Conservation (phyloP, 2,329 filamentous ascomycete genomes). For the Claviceps fusiformis region DNA sequence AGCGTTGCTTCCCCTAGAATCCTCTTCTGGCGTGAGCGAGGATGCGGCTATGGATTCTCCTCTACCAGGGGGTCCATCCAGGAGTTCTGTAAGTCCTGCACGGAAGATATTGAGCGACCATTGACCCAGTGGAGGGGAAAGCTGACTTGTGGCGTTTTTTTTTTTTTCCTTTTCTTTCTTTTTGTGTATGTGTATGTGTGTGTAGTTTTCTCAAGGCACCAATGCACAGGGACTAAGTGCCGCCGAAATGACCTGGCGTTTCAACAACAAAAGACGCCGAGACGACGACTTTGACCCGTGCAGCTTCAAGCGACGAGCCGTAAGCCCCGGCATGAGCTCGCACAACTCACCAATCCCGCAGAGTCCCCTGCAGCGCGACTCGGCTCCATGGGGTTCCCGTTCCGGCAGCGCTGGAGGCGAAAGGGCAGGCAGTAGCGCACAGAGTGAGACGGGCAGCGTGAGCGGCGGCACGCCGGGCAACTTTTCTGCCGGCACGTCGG, state of each 20-base stretch:
- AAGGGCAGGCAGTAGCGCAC: slow-evolving; percentile 36
- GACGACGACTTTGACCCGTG: slow-evolving; percentile 85
- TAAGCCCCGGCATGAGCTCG: slow-evolving; percentile 80
- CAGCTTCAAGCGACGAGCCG: slow-evolving; percentile 80
- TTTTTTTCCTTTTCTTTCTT: too few relatives aligned
- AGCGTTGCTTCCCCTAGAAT: slow-evolving; percentile 44
- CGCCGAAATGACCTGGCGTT: slow-evolving; percentile 63
- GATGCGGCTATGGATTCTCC: slow-evolving; percentile 64
- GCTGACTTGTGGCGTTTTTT: not conserved
- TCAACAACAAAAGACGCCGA: slow-evolving; percentile 68
- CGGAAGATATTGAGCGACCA: not conserved
- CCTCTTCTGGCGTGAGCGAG: slow-evolving; percentile 50
- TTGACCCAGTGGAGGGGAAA: too few relatives aligned
- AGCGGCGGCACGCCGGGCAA: slow-evolving; percentile 15
- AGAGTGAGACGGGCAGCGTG: slow-evolving; percentile 34
- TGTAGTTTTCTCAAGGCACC: slow-evolving; percentile 15
- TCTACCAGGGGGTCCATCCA: slow-evolving; percentile 24
- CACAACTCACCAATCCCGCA: slow-evolving; percentile 84
- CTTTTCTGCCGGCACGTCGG: slow-evolving; percentile 20
- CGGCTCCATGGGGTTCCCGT: slow-evolving; percentile 57
- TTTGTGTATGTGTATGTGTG: too few relatives aligned
- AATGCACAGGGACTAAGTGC: slow-evolving; percentile 43
- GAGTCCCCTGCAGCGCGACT: slow-evolving; percentile 64
- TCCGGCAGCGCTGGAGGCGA: slow-evolving; percentile 48
- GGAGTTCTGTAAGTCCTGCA: slow-evolving; percentile 13